A percentile compares a stretch with the other conserved stretches of the same genome.
phyloP scores from a whole-genome alignment of 2,329 filamentous ascomycete species.

The Anthostomella pinea region DNA sequence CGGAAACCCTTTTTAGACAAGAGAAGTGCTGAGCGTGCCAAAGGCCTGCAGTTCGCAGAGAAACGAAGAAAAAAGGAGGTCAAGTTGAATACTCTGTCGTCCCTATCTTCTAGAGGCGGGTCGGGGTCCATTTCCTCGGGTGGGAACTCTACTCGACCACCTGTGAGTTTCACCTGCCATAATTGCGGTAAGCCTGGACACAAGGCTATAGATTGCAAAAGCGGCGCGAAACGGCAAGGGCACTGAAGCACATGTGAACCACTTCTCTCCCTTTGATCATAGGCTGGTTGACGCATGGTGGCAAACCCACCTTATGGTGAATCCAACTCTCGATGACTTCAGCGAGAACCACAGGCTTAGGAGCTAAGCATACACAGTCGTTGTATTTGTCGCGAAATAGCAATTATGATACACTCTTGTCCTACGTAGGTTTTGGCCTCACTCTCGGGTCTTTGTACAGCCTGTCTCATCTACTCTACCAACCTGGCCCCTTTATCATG shows the following conservation, averaged over 20 bases:
- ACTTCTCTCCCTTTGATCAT: slow-evolving; percentile 1
- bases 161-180: slow-evolving; percentile 49
- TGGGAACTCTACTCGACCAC: slow-evolving; percentile 29
- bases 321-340: too few species aligned
- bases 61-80: slow-evolving; percentile 64
- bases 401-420: too few species aligned
- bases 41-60: slow-evolving; percentile 51
- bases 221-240: slow-evolving; percentile 13
- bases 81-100: slow-evolving; percentile 59
- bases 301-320: too few species aligned
- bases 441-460: too few species aligned
- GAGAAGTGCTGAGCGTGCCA: slow-evolving; percentile 46
- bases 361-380: neutral
- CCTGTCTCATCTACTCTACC: too few species aligned
- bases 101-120: slow-evolving; percentile 51
- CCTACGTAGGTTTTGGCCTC: too few species aligned
- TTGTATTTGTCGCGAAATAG: too few species aligned
- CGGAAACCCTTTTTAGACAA: slow-evolving; percentile 40
- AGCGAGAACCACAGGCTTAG: neutral
- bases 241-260: slow-evolving; percentile 13
- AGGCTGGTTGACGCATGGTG: slow-evolving; percentile 4
- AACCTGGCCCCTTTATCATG: neutral
- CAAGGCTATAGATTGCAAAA: slow-evolving; percentile 36
- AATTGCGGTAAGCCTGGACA: slow-evolving; percentile 62
- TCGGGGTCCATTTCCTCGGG: slow-evolving; percentile 56